Evolutionary conservation across 1,284 basidiomycete genomes (phyloP).

Genomic region (Malassezia cuniculi): DNA sequence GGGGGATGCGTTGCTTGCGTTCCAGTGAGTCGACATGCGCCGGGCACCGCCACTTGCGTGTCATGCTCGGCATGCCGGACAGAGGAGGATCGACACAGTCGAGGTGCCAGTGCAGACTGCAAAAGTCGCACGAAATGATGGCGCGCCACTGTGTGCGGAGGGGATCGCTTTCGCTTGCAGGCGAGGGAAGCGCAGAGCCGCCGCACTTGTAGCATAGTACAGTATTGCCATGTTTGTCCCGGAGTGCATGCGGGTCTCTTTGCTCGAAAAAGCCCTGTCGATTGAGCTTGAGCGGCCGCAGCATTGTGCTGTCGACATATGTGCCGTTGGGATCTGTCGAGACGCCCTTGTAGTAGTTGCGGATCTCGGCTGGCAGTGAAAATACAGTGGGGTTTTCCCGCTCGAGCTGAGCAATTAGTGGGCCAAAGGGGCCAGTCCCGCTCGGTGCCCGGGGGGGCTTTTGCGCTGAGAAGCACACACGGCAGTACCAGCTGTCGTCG

Average conservation of each 20-base stretch:
- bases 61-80: conserved; percentile 66
- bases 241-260: conserved; percentile 73
- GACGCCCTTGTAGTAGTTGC: conserved; percentile 66
- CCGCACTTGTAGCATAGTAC: conserved; percentile 82
- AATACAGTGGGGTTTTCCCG: conserved; percentile 64
- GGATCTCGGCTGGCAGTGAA: conserved; percentile 75
- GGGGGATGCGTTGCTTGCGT: conserved; percentile 27
- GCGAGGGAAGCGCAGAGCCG: conserved; percentile 55
- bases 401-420: conserved; percentile 58
- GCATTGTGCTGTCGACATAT: conserved; percentile 56
- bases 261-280: conserved; percentile 76
- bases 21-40: conserved; percentile 74
- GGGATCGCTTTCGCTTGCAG: conserved; percentile 8
- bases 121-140: conserved; percentile 90
- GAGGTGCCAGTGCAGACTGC: conserved; percentile 86
- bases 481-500: conserved; percentile 66
- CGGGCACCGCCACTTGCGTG: conserved; percentile 97
- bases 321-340: conserved; percentile 41
- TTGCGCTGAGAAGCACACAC: conserved; percentile 51
- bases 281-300: conserved; percentile 24
- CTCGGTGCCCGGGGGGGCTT: conserved; percentile 20
- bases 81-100: conserved; percentile 89
- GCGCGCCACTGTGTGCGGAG: conserved; percentile 41
- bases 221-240: conserved; percentile 66
- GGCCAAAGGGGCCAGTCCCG: conserved; percentile 44